Evolutionary conservation across 495 filamentous ascomycete species (phyloP).

Genomic region (Talaromyces proteolyticus): DNA sequence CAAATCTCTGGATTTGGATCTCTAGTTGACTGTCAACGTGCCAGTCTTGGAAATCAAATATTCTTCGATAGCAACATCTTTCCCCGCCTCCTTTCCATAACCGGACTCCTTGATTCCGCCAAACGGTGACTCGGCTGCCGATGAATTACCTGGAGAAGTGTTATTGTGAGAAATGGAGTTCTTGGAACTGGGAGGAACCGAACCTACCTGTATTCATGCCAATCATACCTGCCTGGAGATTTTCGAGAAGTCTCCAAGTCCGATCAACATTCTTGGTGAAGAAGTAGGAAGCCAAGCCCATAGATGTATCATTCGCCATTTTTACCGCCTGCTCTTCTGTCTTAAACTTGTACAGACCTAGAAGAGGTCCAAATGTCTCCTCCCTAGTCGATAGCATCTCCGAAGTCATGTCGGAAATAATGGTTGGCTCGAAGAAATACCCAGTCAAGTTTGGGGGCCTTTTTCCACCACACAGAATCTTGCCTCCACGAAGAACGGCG

Average conservation of each 20-base stretch:
- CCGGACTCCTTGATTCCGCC: conserved; percentile 48
- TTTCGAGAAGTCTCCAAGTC: conserved; percentile 17
- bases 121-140: conserved; percentile 33
- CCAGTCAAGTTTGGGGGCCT: conserved; percentile 26
- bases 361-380: conserved; percentile 25
- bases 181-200: not conserved
- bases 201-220: conserved; percentile 23
- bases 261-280: conserved; percentile 19
- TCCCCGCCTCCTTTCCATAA: conserved; percentile 31
- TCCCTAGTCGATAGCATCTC: conserved; percentile 20
- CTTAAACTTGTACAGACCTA: conserved; percentile 18
- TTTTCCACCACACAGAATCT: not conserved
- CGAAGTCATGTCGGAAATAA: conserved; percentile 61
- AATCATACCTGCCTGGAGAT: conserved; percentile 25
- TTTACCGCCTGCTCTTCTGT: conserved; percentile 21
- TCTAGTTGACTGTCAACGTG: too few relatives aligned
- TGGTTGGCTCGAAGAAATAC: conserved; percentile 61
- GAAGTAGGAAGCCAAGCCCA: conserved; percentile 24
- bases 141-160: conserved; percentile 40
- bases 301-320: conserved; percentile 17
- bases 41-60: conserved; percentile 2
- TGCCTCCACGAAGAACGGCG: conserved; percentile 42
- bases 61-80: conserved; percentile 1
- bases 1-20: too few relatives aligned
- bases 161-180: not conserved